Base-by-base conservation (phyloP, 2,329 filamentous ascomycete species). In the Ophiosphaerella herpotricha region DNA sequence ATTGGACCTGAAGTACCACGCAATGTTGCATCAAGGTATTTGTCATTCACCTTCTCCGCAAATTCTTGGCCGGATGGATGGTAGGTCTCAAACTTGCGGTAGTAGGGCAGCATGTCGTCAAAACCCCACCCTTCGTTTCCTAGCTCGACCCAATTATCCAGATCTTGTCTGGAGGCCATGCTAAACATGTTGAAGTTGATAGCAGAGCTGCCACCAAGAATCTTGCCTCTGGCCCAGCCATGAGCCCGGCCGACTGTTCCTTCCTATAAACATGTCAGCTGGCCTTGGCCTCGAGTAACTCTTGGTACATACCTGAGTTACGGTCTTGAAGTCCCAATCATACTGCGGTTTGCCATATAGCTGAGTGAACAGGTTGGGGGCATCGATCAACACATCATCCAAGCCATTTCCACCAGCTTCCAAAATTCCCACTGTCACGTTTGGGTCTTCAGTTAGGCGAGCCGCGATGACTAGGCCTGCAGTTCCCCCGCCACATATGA, bases 141-240 rank as follows among this genome's bases (percentile, higher is more conserved):
- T 13, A 74, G 52, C 48, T 69, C 58, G n/a, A 48, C 69, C 75
- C 75, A 78, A 2, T 74, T 72, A 53, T 77, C 66, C 9, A 70
- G 43, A 31, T 68, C 65, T 39, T 67, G 60, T 24, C 54, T 43
- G 1, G 66, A 68, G 4, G 61, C 63, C 63, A 64, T 64, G 24
- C 53, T 58, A 34, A 59, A 70, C 61, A 68, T 68, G 32, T 60
- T 62, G 52, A 57, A 64, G 43, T 75, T 76, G 48, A 76, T 58
- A 33, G 70, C 73, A 21, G 59, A 68, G 5, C 56, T 69, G 24
- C 72, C 85, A 35, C 69, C 68, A 4, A 72, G 60, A 5, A 66
- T 57, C 24, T 66, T 66, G 8, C 67, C 68, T 24, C 64, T 57
- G n/a, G 52, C 55, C 64, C 63, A 68, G 26, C 60, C 59, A 36